These are phyloP conservation scores for Ganoderma lingzhi DNA, from an alignment of 1,284 basidiomycete species.

Conservation along the genomic window DNA sequence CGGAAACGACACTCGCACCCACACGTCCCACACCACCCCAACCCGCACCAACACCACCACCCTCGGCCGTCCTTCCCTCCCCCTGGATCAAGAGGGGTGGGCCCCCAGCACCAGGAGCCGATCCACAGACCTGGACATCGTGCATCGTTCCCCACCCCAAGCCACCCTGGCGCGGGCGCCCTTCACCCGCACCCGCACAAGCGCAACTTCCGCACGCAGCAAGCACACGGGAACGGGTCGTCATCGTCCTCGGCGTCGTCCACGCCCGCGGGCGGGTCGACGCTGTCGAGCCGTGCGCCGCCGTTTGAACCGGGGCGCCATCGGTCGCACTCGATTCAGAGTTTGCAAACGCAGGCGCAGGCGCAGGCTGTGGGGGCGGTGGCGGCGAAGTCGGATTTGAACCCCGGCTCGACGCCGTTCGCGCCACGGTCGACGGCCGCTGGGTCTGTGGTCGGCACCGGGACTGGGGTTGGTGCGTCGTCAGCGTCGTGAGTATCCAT, in stretches of 20 bases:
- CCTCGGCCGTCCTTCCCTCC: conserved; percentile 30
- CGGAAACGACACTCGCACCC: conserved; percentile 45
- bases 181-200: conserved; percentile 37
- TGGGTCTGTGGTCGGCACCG: neutral
- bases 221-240: conserved; percentile 22
- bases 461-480: neutral
- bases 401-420: conserved; percentile 42
- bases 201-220: conserved; percentile 20
- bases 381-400: conserved; percentile 39
- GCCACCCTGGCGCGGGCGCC: conserved; percentile 35
- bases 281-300: conserved; percentile 42
- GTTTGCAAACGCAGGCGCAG: conserved; percentile 2
- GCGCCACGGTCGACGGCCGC: conserved; percentile 33
- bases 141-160: conserved; percentile 32
- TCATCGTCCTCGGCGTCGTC: conserved; percentile 33
- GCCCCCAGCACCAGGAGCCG: conserved; percentile 28
- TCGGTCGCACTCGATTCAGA: conserved; percentile 14
- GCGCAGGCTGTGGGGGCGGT: neutral
- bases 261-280: conserved; percentile 29
- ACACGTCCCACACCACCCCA: conserved; percentile 27
- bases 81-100: conserved; percentile 12
- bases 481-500: neutral
- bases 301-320: conserved; percentile 42
- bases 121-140: conserved; percentile 37
- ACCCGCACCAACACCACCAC: conserved; percentile 32